Evolutionary conservation across 106 monocot genomes (phyloP), one percentile per base, ranked within the genome.

Genomic region (Alisma plantagoaquatica): DNA sequence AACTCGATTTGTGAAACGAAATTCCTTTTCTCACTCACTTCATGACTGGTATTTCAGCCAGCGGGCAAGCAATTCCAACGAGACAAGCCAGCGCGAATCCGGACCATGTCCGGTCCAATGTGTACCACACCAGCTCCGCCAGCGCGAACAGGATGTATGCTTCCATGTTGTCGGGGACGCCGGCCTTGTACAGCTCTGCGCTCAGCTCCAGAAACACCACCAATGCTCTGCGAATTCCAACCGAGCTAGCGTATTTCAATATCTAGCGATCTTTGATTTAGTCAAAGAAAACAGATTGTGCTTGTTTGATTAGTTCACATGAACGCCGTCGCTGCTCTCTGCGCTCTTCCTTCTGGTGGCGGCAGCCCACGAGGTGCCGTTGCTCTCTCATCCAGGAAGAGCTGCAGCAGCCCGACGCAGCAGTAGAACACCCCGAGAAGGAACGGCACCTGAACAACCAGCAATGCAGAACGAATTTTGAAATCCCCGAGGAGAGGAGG

Each of bases 11-110:
- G n/a, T n/a, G n/a, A n/a, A n/a, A n/a, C n/a, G n/a, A n/a, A n/a
- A n/a, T n/a, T n/a, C n/a, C n/a, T n/a, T n/a, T n/a, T n/a, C n/a
- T n/a, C n/a, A 38, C 35, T 65, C 43, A 88, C 89, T 90, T 83
- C 53, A 90, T 83, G 2, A 90, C 26, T 29, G 83, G 89, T 50
- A 83, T 77, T 79, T 90, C 83, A 31, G 73, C 62, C 32, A 83
- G 23, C 19, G 79, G 83, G 62, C 89, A 83, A 18, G 46, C 63
- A 32, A 80, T 24, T 8, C 83, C 76, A 28, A 80, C 64, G 49
- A 76, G 33, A 46, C 70, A 79, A 21, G 89, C 89, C 43, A 80
- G 38, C 10, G 79, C 60, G 63, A 90, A 90, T 10, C 89, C 83
- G 4, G 41, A 28, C 83, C 80, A 77, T 17, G 89, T 77, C 11